Evolutionary conservation across 345 rosid genomes (phyloP), one percentile per base, ranked within the genome.

Genomic region (Eutrema yunnanense): DNA sequence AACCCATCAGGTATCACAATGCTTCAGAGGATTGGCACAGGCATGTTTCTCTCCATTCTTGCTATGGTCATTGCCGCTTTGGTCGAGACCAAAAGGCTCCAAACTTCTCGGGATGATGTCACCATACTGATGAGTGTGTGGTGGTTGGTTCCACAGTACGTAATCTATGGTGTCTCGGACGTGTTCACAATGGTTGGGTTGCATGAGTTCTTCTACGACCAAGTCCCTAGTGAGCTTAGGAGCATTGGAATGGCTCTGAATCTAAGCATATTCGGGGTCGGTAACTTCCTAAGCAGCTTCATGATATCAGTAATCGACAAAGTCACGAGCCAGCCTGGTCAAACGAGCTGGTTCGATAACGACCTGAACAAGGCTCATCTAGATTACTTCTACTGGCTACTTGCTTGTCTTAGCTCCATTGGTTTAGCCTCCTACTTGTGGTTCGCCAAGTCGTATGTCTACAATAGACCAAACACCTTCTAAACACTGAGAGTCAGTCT

Each of bases 201-300:
- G 27, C 80, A 84, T 42, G 90, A 84, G 58, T 77, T 86, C 27
- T 84, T 86, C 81, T 86, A 84, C 32, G 86, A 82, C 46, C 81
- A 80, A 62, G 59, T 76, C 34, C 79, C 81, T 6, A 51, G 16
- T 46, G 73, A 77, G 12, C 52, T 77, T 13, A 77, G 65, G 40
- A 80, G 81, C 32, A n/a, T 80, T 0, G 76, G 79, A 32, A 26
- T 76, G 44, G 69, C 83, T 22, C 52, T 80, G 8, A 62, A 64
- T 37, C 65, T 73, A 7, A 72, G 83, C 49, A 44, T 76, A 12
- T 41, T 49, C 16, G 81, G 83, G 4, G 73, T 58, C 3, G 81
- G 81, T 10, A 65, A 77, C 51, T 80, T 73, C 11, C 38, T 76
- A 27, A 80, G 83, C 47, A 76, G 80, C 71, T 72, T 80, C 37